Evolutionary conservation across 495 filamentous ascomycete species (phyloP), one percentile per base, ranked within the genome.

Genomic region (Aspergillus homomorphus): DNA sequence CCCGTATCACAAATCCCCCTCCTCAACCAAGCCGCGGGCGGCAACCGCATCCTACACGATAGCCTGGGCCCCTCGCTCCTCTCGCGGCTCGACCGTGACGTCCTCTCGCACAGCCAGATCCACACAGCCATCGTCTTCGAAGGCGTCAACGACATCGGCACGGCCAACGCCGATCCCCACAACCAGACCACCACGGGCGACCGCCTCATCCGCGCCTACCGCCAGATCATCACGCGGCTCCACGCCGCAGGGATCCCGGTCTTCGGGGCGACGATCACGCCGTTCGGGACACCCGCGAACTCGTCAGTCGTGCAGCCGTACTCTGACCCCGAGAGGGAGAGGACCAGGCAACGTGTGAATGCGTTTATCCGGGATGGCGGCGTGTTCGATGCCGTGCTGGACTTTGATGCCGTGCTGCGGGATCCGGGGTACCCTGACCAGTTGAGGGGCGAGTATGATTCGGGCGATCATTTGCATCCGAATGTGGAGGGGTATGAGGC

Each of bases 71-170:
- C 87, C 4, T 82, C 81, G 20, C 77, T 85, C 1, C 66, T 88
- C 33, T 70, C 73, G 49, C 81, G 88, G 0, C 76, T 88, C 60
- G 83, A 88, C 64, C 77, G 87, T 15, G 88, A 91, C 64, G 77
- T 85, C 4, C 69, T 91, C 15, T 63, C 76, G 0, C 79, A 82
- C 9, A 72, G 80, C 1, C 81, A 81, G 9, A 79, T 86, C 7
- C 74, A 75, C 60, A 89, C 84, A 62, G 82, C 80, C 28, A 79
- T 90, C 71, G 78, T 90, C 33, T 90, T 90, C 69, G 82, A 87
- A 69, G 88, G 87, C 19, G 85, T 90, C 20, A 91, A 90, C 67
- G 88, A 90, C 66, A 88, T 88, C 46, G 86, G 87, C 24, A 70
- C 70, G 8, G 82, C 76, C 1, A 73, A 69, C 21, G 58, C 77